phyloP scores from a whole-genome alignment of 2,329 filamentous ascomycete genomes.

The Aspergillus luchuensis region DNA sequence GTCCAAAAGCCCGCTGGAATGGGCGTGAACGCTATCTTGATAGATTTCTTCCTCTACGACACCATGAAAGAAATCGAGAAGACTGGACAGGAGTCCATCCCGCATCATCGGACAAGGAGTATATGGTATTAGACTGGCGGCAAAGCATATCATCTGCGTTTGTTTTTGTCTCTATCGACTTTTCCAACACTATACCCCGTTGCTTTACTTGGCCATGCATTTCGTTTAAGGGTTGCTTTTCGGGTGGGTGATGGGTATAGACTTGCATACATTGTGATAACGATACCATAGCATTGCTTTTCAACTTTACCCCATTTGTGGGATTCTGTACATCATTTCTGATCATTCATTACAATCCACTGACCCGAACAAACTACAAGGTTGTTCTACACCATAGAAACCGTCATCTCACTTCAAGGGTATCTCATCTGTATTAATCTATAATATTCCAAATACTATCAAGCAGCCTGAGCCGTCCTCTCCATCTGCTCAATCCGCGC shows the following conservation, averaged over 20 bases:
- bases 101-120: conserved; percentile 86
- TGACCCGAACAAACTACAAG: background rate
- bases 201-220: background rate
- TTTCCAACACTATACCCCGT: conserved; percentile 5
- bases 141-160: background rate
- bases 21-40: conserved; percentile 79
- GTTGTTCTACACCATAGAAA: background rate
- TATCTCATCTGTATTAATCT: conserved; percentile 10
- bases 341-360: background rate
- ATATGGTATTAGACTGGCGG: conserved; percentile 75
- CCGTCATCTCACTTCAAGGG: conserved; percentile 5
- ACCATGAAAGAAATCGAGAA: conserved; percentile 82
- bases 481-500: conserved; percentile 39
- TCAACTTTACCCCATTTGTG: background rate
- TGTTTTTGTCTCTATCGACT: background rate
- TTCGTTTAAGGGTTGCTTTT: background rate
- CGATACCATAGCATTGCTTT: background rate
- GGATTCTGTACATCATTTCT: conserved; percentile 11
- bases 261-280: conserved; percentile 11
- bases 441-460: background rate
- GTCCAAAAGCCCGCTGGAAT: conserved; percentile 12
- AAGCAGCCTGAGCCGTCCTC: conserved; percentile 13
- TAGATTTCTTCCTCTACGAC: conserved; percentile 98
- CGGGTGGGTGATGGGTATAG: conserved; percentile 14
- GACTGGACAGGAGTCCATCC: conserved; percentile 58